These are phyloP conservation scores for Aeschynomene evenia DNA, from an alignment of 306 rosid genomes.

Conservation along the genomic window DNA sequence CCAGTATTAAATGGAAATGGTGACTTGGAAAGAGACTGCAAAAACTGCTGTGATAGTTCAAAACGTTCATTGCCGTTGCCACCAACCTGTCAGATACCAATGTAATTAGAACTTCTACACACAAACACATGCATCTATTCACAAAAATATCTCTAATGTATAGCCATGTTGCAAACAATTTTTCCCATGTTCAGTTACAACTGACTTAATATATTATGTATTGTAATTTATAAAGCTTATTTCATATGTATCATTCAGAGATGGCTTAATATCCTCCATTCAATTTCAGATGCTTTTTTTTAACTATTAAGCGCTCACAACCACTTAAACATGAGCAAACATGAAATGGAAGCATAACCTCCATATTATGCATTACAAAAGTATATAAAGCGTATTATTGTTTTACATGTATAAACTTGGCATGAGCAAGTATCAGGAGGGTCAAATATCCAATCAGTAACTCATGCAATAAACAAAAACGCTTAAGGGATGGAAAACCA, in stretches of 20 bases:
- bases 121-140: neutral
- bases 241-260: neutral
- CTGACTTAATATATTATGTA: neutral
- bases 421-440: slow-evolving; percentile 9
- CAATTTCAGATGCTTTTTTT: neutral
- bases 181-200: neutral
- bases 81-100: slow-evolving; percentile 62
- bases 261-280: neutral
- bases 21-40: slow-evolving; percentile 72
- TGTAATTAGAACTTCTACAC: slow-evolving; percentile 28
- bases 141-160: neutral
- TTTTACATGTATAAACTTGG: slow-evolving; percentile 10
- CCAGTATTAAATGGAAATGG: slow-evolving; percentile 78
- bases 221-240: neutral
- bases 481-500: slow-evolving; percentile 21
- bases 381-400: neutral
- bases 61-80: slow-evolving; percentile 63
- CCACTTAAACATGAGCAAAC: neutral
- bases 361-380: neutral
- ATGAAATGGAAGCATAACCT: slow-evolving; percentile 15
- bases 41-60: slow-evolving; percentile 76
- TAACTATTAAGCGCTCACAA: neutral
- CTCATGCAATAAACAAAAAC: slow-evolving; percentile 13
- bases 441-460: slow-evolving; percentile 20
- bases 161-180: neutral